These are phyloP conservation scores for Diaporthe citrichinensis DNA, from an alignment of 2,329 filamentous ascomycete species.

Conservation along the genomic window DNA sequence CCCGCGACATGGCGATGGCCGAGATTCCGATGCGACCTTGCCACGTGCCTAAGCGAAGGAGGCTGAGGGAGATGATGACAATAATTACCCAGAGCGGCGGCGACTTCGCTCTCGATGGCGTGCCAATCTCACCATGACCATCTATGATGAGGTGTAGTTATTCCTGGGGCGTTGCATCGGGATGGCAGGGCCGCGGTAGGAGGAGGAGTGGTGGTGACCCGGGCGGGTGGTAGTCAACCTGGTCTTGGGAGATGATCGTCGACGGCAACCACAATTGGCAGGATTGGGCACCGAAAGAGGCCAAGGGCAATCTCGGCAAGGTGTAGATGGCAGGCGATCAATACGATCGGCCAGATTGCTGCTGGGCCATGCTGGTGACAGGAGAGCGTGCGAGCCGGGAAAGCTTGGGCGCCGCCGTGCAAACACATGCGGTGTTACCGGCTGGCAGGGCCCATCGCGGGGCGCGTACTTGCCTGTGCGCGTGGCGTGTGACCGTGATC, in stretches of 20 bases:
- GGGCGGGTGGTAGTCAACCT: slow-evolving; percentile 23
- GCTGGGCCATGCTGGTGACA: slow-evolving; percentile 3
- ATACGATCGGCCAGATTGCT: slow-evolving; percentile 24
- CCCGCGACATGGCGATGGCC: slow-evolving; percentile 27
- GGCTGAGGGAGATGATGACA: slow-evolving; percentile 28
- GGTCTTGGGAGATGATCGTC: slow-evolving; percentile 10
- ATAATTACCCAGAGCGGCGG: slow-evolving; percentile 1
- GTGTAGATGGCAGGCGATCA: slow-evolving; percentile 25
- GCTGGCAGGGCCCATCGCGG: slow-evolving; percentile 18
- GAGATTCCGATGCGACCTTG: slow-evolving; percentile 39
- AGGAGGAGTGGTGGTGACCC: background rate
- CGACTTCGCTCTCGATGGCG: background rate
- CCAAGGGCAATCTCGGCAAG: slow-evolving; percentile 17
- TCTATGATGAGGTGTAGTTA: background rate
- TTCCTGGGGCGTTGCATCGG: slow-evolving; percentile 14
- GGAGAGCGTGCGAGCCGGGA: background rate
- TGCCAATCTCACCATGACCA: slow-evolving; percentile 14
- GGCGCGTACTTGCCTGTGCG: slow-evolving; percentile 13
- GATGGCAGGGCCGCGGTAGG: background rate
- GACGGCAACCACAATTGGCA: background rate
- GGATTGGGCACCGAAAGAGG: slow-evolving; percentile 20
- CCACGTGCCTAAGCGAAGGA: slow-evolving; percentile 43
- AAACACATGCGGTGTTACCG: slow-evolving; percentile 38
- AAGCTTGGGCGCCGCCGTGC: slow-evolving; percentile 14
- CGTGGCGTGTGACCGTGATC: background rate